Evolutionary conservation across 106 monocot species (phyloP).

Genomic region (Ottelia alismoides): DNA sequence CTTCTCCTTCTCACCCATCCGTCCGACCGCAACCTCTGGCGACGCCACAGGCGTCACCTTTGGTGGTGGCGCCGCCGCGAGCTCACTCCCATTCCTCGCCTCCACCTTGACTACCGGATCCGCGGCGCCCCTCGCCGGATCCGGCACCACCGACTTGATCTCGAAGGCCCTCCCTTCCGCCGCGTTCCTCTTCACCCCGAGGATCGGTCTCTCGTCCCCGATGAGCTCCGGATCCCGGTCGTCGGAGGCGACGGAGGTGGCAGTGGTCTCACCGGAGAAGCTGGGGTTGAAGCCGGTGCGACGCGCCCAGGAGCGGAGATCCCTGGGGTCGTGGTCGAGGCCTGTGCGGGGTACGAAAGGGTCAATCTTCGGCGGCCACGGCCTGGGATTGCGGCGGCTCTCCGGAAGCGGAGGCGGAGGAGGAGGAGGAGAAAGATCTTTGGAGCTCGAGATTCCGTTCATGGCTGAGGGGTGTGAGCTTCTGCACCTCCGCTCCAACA

Average conservation of each 20-base stretch:
- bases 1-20: slow-evolving; percentile 13
- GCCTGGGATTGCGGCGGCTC: slow-evolving; percentile 22
- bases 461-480: background rate
- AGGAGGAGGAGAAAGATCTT: background rate
- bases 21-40: background rate
- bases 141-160: slow-evolving; percentile 8
- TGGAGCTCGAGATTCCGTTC: background rate
- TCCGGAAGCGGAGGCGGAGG: background rate
- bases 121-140: no score
- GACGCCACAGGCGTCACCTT: background rate
- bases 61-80: background rate
- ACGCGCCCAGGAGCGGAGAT: slow-evolving; percentile 86
- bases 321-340: slow-evolving; percentile 68
- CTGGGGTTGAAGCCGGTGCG: slow-evolving; percentile 76
- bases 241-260: slow-evolving; percentile 8
- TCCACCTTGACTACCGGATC: no score
- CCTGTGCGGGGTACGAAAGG: slow-evolving; percentile 50
- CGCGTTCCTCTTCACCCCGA: slow-evolving; percentile 24
- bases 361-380: slow-evolving; percentile 56
- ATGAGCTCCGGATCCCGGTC: slow-evolving; percentile 4
- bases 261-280: slow-evolving; percentile 52
- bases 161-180: background rate
- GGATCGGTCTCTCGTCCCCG: slow-evolving; percentile 10
- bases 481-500: no score
- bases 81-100: background rate